Percentiles rank a stretch among this genome's conserved stretches.
These are phyloP conservation scores for Kandelia obovata DNA, from an alignment of 345 rosid genomes.

Conservation along the genomic window DNA sequence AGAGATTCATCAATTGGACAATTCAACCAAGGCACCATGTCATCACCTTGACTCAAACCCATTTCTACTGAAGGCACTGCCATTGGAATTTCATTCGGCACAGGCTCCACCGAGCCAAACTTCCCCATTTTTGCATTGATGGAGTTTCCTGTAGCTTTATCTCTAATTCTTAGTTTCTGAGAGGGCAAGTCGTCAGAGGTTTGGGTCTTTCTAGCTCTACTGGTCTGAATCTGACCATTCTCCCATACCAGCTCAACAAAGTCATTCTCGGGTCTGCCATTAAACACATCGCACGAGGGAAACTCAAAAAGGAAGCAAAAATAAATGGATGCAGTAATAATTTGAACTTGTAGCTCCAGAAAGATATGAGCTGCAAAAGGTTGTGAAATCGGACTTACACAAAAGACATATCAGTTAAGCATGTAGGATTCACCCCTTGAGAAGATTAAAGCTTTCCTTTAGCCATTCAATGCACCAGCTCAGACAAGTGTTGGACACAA, in stretches of 20 bases:
- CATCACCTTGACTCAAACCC: conserved; percentile 57
- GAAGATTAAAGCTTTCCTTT: conserved; percentile 44
- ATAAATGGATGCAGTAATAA: not conserved
- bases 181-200: conserved; percentile 19
- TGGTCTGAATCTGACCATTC: conserved; percentile 73
- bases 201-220: conserved; percentile 40
- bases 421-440: conserved; percentile 34
- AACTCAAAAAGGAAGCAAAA: not conserved
- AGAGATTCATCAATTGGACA: conserved; percentile 46
- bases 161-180: conserved; percentile 28
- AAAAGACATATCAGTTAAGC: conserved; percentile 37
- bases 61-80: conserved; percentile 46
- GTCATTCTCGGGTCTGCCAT: conserved; percentile 64
- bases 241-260: conserved; percentile 68
- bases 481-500: conserved; percentile 36
- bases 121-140: conserved; percentile 29
- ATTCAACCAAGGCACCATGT: conserved; percentile 64
- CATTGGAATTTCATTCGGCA: conserved; percentile 46
- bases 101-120: conserved; percentile 27
- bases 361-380: conserved; percentile 4
- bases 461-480: conserved; percentile 50
- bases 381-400: conserved; percentile 44
- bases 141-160: conserved; percentile 32
- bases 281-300: not conserved
- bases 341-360: not conserved